Evolutionary conservation across 257 asterid species (phyloP).

Genomic region (Nicotiana undulata): DNA sequence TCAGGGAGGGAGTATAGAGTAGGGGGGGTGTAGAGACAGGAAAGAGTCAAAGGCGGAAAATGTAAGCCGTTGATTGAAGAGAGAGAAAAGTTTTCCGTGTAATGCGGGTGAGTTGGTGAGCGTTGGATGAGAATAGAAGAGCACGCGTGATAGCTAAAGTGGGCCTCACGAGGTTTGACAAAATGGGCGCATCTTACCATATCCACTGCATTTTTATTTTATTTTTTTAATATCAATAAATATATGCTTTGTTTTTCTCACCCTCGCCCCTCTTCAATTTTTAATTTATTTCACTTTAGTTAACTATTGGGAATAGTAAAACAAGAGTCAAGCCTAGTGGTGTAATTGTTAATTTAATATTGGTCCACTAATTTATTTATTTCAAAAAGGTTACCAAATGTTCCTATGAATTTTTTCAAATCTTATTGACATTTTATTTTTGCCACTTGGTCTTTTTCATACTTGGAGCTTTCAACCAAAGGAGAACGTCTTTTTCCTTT

Average conservation of each 20-base stretch:
- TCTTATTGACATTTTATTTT: not conserved
- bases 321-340: not conserved
- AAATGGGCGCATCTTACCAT: slow-evolving; percentile 11
- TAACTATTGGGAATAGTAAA: not conserved
- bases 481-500: not conserved
- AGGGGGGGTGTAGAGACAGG: slow-evolving; percentile 4
- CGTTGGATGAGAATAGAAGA: slow-evolving; percentile 47
- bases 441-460: not conserved
- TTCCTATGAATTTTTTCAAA: slow-evolving; percentile 2
- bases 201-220: slow-evolving; percentile 27
- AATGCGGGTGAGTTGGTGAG: slow-evolving; percentile 38
- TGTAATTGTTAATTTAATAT: not conserved
- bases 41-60: slow-evolving; percentile 49
- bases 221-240: not conserved
- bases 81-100: slow-evolving; percentile 43
- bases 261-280: not conserved
- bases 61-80: slow-evolving; percentile 35
- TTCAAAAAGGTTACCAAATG: not conserved
- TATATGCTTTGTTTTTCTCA: not conserved
- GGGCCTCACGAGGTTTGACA: slow-evolving; percentile 72
- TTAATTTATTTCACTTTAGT: not conserved
- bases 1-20: not conserved
- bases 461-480: not conserved
- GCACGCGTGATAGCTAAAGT: slow-evolving; percentile 69
- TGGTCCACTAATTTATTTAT: not conserved